Base-by-base conservation (phyloP, 331 rosid genomes). In the Telfairia occidentalis region DNA sequence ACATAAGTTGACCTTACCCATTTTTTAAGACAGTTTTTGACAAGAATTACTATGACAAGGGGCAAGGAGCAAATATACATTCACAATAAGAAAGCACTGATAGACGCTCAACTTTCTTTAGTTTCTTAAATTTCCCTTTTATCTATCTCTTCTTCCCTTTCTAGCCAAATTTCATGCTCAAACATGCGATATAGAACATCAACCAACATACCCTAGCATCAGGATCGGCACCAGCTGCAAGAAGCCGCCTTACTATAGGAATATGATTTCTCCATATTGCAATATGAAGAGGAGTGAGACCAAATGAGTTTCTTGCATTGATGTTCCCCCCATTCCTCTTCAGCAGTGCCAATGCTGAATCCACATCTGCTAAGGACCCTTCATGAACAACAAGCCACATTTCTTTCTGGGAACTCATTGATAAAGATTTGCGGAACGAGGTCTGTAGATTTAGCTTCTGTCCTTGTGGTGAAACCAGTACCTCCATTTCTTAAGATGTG, bases 211-310 rank as follows among this genome's bases (percentile, higher is more conserved):
- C 98, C 84, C 97, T 91, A 32, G 92, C 88, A 88, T 94, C 96
- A n/a, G 97, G 96, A 58, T 94, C 97, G 23, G 98, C 95, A 75
- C 97, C 98, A 79, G 97, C 96, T 0, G 85, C 90, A 65, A 94
- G 91, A 86, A 94, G 98, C 89, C 92, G 87, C 76, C 84, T 84
- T 46, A 89, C 89, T 59, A 90, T 91, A 79, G 98, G 98, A 74
- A 94, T 60, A 79, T 91, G 97, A 73, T 94, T 94, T 84, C 97
- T 87, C 98, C 98, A 88, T 61, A 89, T 86, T 53, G 98, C 98
- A 82, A 94, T 84, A 78, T 94, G 98, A 78, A 94, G 97, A 67
- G 96, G 93, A 73, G 98, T 91, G 65, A 94, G 80, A 78, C 98
- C 97, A 76, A 81, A 86, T 59, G 77, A 46, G 77, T 91, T 91